phyloP scores from a whole-genome alignment of 805 yeast genomes.

The Priceomyces melissophilus region DNA sequence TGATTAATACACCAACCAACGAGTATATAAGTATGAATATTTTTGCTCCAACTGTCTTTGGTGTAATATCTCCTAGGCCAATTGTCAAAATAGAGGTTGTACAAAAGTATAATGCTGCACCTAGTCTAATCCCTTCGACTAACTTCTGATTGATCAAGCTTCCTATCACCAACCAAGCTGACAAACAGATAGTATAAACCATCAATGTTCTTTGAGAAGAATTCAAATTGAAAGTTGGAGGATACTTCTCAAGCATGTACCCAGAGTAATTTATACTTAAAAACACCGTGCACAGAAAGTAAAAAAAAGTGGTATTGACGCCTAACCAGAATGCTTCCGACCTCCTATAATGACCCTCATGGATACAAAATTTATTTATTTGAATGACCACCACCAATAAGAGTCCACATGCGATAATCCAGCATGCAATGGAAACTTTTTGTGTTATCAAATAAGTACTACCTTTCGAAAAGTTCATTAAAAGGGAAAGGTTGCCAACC shows the following conservation, averaged over 20 bases:
- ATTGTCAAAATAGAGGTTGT: conserved; percentile 72
- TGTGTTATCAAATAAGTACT: conserved; percentile 62
- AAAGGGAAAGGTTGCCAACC: conserved; percentile 62
- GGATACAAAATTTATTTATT: conserved; percentile 22
- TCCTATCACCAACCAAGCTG: conserved; percentile 72
- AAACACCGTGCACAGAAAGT: conserved; percentile 53
- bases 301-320: conserved; percentile 58
- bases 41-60: conserved; percentile 50
- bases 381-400: conserved; percentile 48
- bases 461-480: conserved; percentile 63
- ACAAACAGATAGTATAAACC: conserved; percentile 61
- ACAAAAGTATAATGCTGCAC: conserved; percentile 70
- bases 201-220: conserved; percentile 69
- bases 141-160: conserved; percentile 44
- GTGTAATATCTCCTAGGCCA: conserved; percentile 75
- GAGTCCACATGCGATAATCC: conserved; percentile 57
- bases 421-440: conserved; percentile 56
- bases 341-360: conserved; percentile 11
- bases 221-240: conserved; percentile 66
- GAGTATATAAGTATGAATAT: conserved; percentile 63
- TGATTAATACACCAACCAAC: conserved; percentile 62
- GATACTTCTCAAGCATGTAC: conserved; percentile 52
- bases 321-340: conserved; percentile 83
- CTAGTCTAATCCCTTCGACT: conserved; percentile 40
- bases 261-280: conserved; percentile 62